Base-by-base conservation (phyloP, 352 stramenopile species). In the Phytopythium boreale region DNA sequence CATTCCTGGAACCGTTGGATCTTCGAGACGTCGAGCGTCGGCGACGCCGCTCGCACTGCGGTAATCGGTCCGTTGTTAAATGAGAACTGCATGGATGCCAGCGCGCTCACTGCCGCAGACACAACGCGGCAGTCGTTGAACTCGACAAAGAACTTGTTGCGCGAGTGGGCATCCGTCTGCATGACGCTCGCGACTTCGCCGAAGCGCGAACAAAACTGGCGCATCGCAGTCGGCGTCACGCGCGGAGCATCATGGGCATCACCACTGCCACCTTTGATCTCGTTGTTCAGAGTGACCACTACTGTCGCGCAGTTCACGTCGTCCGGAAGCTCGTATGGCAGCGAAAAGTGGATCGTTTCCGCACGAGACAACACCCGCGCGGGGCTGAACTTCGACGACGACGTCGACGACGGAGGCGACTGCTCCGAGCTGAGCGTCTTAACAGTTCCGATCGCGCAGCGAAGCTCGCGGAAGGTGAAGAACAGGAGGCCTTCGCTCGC, bases 141-240 rank as follows among this genome's bases (percentile, higher is more conserved):
- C 66, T 95, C 84, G 34, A 95, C 74, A 8, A 91, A 74, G 62
- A 77, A 93, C 62, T 77, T 80, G 61, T 63, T 69, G 24, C 56
- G 39, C 14, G 69, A 52, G 37, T 72, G 67, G 24, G 62, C 43
- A 22, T 89, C 75, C 44, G 77, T 70, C 64, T 87, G 83, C 51
- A 90, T 62, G n/a, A 93, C 75, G 57, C 79, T 90, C 10, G 83
- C 81, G 41, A 95, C 79, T 64, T 89, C 79, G 14, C 86, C 86
- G 59, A 87, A 92, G 31, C 69, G 83, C 4, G 76, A 66, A 65
- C 83, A 95, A 31, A 92, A 72, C 52, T 87, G 73, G 7, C 79
- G 83, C 60, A 93, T 75, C 12, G 12, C 19, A 2, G 56, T 52
- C 14, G 56, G 41, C 15, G 56, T 59, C 26, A 81, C 29, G 17